Conservation (phyloP, 2,329 filamentous ascomycete species). For the Pestalotiopsis sp. region DNA sequence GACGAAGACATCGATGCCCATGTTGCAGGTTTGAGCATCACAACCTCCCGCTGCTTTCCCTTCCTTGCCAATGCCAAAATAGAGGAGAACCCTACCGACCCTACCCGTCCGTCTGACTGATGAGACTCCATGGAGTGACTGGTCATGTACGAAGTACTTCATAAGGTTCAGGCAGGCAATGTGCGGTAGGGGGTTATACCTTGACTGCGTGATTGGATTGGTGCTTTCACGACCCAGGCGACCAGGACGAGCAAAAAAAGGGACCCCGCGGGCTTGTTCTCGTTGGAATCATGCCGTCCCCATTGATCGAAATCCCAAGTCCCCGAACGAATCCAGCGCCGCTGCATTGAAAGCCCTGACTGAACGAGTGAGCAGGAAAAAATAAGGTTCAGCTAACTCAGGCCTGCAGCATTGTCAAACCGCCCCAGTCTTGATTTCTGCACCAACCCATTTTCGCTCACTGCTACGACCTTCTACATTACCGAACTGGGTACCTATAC, state of each 20-base stretch:
- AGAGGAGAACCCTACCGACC: too few species aligned
- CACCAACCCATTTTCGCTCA: not conserved
- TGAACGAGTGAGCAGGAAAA: not conserved
- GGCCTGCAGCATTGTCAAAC: conserved; percentile 7
- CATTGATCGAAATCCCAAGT: not conserved
- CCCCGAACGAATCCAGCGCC: not conserved
- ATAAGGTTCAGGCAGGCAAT: too few species aligned
- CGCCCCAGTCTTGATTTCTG: not conserved
- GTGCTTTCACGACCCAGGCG: too few species aligned
- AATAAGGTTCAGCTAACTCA: conserved; percentile 1
- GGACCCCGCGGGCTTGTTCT: not conserved
- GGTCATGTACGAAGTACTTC: too few species aligned
- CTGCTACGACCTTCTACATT: not conserved
- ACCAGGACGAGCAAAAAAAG: too few species aligned
- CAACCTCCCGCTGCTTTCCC: not conserved
- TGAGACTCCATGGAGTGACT: too few species aligned
- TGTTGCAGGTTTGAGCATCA: not conserved
- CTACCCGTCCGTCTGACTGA: too few species aligned
- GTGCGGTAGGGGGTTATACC: too few species aligned
- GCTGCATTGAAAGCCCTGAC: not conserved
- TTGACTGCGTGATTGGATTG: too few species aligned
- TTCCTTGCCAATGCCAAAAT: too few species aligned
- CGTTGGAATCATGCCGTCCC: not conserved
- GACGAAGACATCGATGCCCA: not conserved
- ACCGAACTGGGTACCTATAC: not conserved